A percentile compares a stretch with the other conserved stretches of the same genome.
These are phyloP conservation scores for Diaporthe humulicola DNA, from an alignment of 2,329 filamentous ascomycete species.

Conservation along the genomic window DNA sequence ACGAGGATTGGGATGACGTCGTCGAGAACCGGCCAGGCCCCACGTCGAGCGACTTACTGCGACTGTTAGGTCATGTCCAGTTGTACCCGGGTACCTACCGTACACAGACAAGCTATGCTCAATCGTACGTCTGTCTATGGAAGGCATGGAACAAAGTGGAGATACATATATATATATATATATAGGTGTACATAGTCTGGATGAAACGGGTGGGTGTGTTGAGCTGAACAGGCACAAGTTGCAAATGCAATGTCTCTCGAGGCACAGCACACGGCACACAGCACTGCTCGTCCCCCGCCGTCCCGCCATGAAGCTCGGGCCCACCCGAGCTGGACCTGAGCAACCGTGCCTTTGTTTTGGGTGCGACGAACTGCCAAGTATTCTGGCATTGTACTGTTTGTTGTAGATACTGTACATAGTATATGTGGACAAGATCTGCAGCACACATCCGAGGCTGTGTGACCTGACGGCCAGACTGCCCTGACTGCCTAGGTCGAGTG, in stretches of 20 bases:
- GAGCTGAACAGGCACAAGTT: neutral
- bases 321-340: neutral
- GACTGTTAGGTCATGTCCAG: neutral
- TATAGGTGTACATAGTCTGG: neutral
- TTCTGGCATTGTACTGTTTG: too few relatives aligned
- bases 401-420: too few relatives aligned
- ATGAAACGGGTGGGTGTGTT: neutral
- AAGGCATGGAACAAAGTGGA: neutral
- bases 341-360: too few relatives aligned
- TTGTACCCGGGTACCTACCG: neutral
- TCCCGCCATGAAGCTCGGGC: neutral
- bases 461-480: neutral
- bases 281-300: neutral
- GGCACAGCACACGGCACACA: neutral
- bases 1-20: slow-evolving; percentile 2
- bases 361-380: too few relatives aligned
- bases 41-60: neutral
- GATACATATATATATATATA: too few relatives aligned
- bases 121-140: neutral
- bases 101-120: neutral
- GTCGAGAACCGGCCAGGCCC: neutral
- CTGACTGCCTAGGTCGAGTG: neutral
- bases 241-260: too few relatives aligned
- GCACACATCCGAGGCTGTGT: too few relatives aligned
- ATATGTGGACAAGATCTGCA: neutral